Evolutionary conservation across 768 basidiomycete species (phyloP), one percentile per base, ranked within the genome.

Genomic region (Royoungia palumana): DNA sequence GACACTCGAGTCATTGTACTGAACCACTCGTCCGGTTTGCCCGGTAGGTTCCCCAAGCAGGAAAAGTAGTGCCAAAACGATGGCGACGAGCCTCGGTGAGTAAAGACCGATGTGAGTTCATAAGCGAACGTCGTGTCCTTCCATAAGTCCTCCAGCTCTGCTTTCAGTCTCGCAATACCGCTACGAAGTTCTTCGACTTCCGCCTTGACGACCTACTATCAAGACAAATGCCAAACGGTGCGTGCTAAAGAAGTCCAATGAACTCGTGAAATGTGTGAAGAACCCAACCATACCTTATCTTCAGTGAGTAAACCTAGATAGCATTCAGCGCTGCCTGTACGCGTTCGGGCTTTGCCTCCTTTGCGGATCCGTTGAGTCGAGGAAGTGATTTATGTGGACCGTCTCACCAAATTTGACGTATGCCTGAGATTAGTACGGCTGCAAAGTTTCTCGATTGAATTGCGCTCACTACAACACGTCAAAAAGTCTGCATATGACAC

Each of bases 1-100:
- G 9, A 98, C 91, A 50, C 81, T 83, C 32, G 90, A 90, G 63
- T 97, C 94, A 64, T 97, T 97, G 72, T 95, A 93, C 70, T 95
- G 78, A 94, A 92, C 91, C 94, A 97, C 37, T 78, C 76, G 49
- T 96, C 87, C 11, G 85, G 84, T 21, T 81, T 69, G 40, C 81
- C 79, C 2, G 93, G 94, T 12, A 96, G 74, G 65, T 92, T 78
- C 34, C 93, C 79, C 46, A 94, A 90, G 66, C 95, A 96, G 69
- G 96, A 91, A 75, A 93, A 98, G 68, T 96, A 96, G 64, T 96
- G 94, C 4, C 93, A 93, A 71, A 83, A 93, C 6, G 87, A 87
- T 2, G 90, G 84, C 16, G 84, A 87, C 45, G 85, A 79, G 40
- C 94, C 94, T 24, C 94, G 85, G 67, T 98, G 94, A 51, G 96